A percentile compares a stretch with the other conserved stretches of the same genome.
Conservation (phyloP, 805 yeast species). For the Starmerella etchellsii region DNA sequence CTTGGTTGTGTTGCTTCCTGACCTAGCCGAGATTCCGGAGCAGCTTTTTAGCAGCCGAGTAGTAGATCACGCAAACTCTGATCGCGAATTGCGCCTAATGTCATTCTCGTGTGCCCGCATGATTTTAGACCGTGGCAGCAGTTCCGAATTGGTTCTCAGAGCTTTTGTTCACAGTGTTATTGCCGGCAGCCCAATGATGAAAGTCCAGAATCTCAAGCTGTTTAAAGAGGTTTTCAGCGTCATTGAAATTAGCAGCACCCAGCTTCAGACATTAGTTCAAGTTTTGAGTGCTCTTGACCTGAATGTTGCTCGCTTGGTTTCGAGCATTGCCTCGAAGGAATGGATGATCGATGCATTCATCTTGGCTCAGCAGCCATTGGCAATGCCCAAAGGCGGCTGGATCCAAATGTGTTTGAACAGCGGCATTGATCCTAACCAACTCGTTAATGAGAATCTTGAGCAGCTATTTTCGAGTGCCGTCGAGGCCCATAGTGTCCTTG, state of each 20-base stretch:
- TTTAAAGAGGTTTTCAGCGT: background rate
- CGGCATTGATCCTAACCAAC: slow-evolving; percentile 47
- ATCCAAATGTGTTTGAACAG: slow-evolving; percentile 55
- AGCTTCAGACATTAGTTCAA: background rate
- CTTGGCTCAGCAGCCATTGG: slow-evolving; percentile 33
- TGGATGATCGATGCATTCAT: slow-evolving; percentile 32
- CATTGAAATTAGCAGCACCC: no score
- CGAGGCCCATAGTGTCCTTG: slow-evolving; percentile 23
- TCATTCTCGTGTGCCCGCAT: slow-evolving; percentile 9
- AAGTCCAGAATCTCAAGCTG: background rate
- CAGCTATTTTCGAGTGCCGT: slow-evolving; percentile 21
- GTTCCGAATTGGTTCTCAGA: background rate
- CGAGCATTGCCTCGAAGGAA: slow-evolving; percentile 1
- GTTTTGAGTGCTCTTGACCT: slow-evolving; percentile 1
- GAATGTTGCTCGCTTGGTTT: slow-evolving; percentile 6
- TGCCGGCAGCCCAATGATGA: background rate
- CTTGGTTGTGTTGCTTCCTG: slow-evolving; percentile 23
- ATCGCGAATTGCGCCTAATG: slow-evolving; percentile 12
- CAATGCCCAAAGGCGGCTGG: slow-evolving; percentile 51
- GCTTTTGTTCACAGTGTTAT: slow-evolving; percentile 1
- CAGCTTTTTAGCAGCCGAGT: slow-evolving; percentile 14
- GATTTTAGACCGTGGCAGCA: background rate
- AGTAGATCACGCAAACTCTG: slow-evolving; percentile 13
- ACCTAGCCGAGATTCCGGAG: slow-evolving; percentile 1
- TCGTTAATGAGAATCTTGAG: slow-evolving; percentile 30